Base-by-base conservation (phyloP, 768 basidiomycete genomes). In the Mycena venus region DNA sequence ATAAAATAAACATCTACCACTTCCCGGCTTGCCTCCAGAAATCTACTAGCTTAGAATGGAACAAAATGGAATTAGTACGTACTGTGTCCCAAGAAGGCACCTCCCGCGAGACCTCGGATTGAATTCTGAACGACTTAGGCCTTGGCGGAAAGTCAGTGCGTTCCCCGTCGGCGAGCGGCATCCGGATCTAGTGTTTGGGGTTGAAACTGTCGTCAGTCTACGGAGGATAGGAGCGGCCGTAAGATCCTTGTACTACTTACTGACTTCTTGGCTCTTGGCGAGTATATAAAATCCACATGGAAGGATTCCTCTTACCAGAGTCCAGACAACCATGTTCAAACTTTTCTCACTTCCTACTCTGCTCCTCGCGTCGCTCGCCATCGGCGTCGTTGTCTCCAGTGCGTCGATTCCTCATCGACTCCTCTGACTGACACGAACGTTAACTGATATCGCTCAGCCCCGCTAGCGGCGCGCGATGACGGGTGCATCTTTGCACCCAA, bases 381-480 rank as follows among this genome's bases (percentile, higher is more conserved):
- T 65, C 49, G 49, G 64, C 64, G 64, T 53, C 64, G 64, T 65
- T 65, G 64, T 53, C 64, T 65, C 64, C 49, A 65, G 64, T 65
- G 64, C 64, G 64, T 65, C 34, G 49, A 65, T 65, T 63, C 42
- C 29, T 17, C 61, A 34, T 38, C 42, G 49, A 53, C 34, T 65
- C 11, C 10, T 38, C 14, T 36, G 64, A 65, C 64, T 53, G 64
- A 65, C 11, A 49, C 47, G 64, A 51, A 65, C 23, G 14, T 53
- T 65, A 53, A 67, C 51, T 66, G 49, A 56, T 67, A 67, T 67
- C 55, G 27, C 56, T 56, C 49, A 67, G 65, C 65, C 32, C 36
- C 38, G 32, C 25, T 67, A 65, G 49, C 17, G 8, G 55, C 55
- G 29, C 55, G 64, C 64, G 49, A 53, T 32, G 64, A 65, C 65